These are phyloP conservation scores for Pinus albicaulis DNA, from an alignment of 75 land plant genomes.

Conservation along the genomic window DNA sequence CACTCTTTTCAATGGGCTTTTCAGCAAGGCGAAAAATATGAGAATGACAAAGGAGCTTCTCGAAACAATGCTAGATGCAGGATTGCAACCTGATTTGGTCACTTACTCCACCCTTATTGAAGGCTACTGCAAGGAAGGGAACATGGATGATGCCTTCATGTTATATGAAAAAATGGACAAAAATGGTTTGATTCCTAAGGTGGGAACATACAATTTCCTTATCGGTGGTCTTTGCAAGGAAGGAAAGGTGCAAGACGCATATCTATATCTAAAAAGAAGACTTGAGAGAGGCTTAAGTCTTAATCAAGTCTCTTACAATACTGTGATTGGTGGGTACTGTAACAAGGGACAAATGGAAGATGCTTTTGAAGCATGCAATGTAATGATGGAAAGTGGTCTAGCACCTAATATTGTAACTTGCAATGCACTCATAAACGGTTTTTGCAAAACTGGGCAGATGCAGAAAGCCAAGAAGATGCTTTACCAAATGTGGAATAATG, in stretches of 20 bases:
- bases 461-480: slow-evolving; percentile 61
- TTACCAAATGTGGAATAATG: slow-evolving; percentile 66
- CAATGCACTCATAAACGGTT: slow-evolving; percentile 65
- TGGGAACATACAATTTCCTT: slow-evolving; percentile 42
- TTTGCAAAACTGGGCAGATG: slow-evolving; percentile 57
- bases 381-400: slow-evolving; percentile 56
- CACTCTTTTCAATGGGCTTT: slow-evolving; percentile 52
- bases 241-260: slow-evolving; percentile 40
- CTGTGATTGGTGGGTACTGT: slow-evolving; percentile 63
- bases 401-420: slow-evolving; percentile 66
- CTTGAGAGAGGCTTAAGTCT: slow-evolving; percentile 47
- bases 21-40: slow-evolving; percentile 38
- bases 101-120: slow-evolving; percentile 67
- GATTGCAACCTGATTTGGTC: slow-evolving; percentile 54
- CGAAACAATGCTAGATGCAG: slow-evolving; percentile 30
- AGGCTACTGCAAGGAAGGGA: slow-evolving; percentile 49
- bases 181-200: slow-evolving; percentile 39
- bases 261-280: slow-evolving; percentile 51
- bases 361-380: slow-evolving; percentile 63
- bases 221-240: slow-evolving; percentile 47
- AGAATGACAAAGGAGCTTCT: slow-evolving; percentile 38
- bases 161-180: slow-evolving; percentile 40
- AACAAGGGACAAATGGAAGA: slow-evolving; percentile 47
- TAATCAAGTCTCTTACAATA: slow-evolving; percentile 66
- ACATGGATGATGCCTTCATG: slow-evolving; percentile 30